Conservation (phyloP, 192 early-diverging fungal species). For the Backusella macrospora region DNA sequence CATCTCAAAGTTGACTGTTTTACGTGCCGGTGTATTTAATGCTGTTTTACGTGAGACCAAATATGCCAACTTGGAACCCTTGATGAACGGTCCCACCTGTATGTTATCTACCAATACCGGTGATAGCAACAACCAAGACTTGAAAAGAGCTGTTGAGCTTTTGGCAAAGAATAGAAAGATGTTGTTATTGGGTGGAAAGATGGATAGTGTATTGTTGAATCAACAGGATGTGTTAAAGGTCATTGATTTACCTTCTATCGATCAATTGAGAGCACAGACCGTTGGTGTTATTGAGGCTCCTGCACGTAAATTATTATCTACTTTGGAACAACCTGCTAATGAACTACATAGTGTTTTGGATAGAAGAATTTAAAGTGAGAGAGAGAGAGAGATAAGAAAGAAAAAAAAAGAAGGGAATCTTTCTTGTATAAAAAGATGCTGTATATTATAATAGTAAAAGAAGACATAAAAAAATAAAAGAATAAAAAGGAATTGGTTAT, state of each 20-base stretch:
- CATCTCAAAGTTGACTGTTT: slow-evolving; percentile 44
- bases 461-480: background rate
- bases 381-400: too few species aligned
- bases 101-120: slow-evolving; percentile 48
- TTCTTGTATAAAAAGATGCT: background rate
- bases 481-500: background rate
- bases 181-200: slow-evolving; percentile 56
- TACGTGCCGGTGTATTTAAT: slow-evolving; percentile 52
- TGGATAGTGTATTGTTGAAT: slow-evolving; percentile 55
- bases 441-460: too few species aligned
- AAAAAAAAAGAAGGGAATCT: too few species aligned
- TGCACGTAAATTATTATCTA: slow-evolving; percentile 44
- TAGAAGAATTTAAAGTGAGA: slow-evolving; percentile 39
- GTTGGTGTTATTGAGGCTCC: slow-evolving; percentile 51
- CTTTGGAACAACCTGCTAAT: slow-evolving; percentile 37
- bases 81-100: slow-evolving; percentile 56
- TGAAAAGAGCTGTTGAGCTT: slow-evolving; percentile 43
- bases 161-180: slow-evolving; percentile 59
- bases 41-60: slow-evolving; percentile 47
- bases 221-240: slow-evolving; percentile 51
- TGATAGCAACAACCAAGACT: slow-evolving; percentile 44
- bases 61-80: slow-evolving; percentile 51
- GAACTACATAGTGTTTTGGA: slow-evolving; percentile 41
- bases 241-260: slow-evolving; percentile 50
- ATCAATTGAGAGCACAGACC: slow-evolving; percentile 48